Evolutionary conservation across 2,329 filamentous ascomycete genomes (phyloP), one percentile per base, ranked within the genome.

Genomic region (Calonectria pseudoreteaudii): DNA sequence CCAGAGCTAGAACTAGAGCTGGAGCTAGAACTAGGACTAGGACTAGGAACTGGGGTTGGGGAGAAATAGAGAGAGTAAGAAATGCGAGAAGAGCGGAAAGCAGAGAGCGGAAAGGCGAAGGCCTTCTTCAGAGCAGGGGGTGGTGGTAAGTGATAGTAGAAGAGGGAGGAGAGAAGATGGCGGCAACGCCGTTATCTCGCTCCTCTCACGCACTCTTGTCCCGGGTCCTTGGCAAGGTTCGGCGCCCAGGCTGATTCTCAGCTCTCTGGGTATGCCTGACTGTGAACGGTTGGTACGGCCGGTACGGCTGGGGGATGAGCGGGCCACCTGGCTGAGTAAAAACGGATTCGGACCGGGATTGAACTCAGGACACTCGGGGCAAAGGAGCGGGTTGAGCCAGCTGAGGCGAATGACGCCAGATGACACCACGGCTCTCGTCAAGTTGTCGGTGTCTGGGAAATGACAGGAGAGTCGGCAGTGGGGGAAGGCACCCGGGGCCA

Each of bases 401-500:
- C 47, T 66, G 66, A 44, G 26, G 52, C 69, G 50, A 77, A 71
- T 78, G 79, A 80, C 76, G 72, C 70, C 74, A 74, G 65, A 78
- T 75, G 74, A 66, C 66, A 80, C 75, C 79, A 79, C 52, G 47
- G 47, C 52, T 56, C 52, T n/a, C 18, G 52, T 60, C 31, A 23
- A 36, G 56, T 60, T 60, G n/a, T 53, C 50, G 50, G 50, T 9
- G 14, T 31, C 28, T 31, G 26, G 18, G 34, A 56, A 60, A 34
- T 36, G 34, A 60, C 56, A 60, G 34, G 36, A 56, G 23, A 38
- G 56, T 38, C 56, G 9, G 44, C 44, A 11, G 44, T 23, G 44
- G 44, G 44, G 41, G 41, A n/a, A 20, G 6, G 34, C 31, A 38
- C 56, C 56, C 56, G 28, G 56, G 41, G 60, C 38, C 36, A 64